A percentile compares a stretch with the other conserved stretches of the same genome.
Evolutionary conservation across 768 basidiomycete genomes (phyloP).

Genomic region (Exidia glandulosa): DNA sequence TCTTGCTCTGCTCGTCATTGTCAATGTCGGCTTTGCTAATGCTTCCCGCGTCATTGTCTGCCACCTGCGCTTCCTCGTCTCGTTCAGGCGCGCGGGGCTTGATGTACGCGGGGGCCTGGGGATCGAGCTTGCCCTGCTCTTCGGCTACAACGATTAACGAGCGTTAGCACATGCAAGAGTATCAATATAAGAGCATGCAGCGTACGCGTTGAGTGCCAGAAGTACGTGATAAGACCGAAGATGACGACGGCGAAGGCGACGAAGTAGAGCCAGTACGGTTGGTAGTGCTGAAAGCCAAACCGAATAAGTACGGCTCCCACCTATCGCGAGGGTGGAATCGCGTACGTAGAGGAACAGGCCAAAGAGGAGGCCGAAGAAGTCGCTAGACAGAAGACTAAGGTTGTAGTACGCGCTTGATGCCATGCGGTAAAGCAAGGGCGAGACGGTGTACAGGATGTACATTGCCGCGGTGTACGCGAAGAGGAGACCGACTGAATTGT

Average conservation of each 20-base stretch:
- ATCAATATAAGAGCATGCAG: conserved; percentile 6
- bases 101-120: conserved; percentile 50
- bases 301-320: background rate
- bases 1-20: too few relatives aligned
- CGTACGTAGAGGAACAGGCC: conserved; percentile 46
- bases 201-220: conserved; percentile 78
- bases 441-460: conserved; percentile 76
- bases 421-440: conserved; percentile 76
- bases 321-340: conserved; percentile 8
- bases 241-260: conserved; percentile 63
- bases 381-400: conserved; percentile 73
- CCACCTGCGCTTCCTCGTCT: conserved; percentile 5
- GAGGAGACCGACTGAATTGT: conserved; percentile 35
- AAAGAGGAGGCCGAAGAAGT: conserved; percentile 80
- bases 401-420: conserved; percentile 83
- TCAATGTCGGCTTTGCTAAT: too few relatives aligned
- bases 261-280: conserved; percentile 86
- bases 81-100: conserved; percentile 11
- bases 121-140: conserved; percentile 56
- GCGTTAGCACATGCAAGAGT: background rate
- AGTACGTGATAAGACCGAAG: conserved; percentile 67
- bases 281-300: conserved; percentile 45
- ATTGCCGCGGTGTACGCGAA: conserved; percentile 53
- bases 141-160: conserved; percentile 37
- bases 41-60: background rate